These are phyloP conservation scores for Trematosphaeria pertusa DNA, from an alignment of 2,329 filamentous ascomycete species.

Conservation along the genomic window DNA sequence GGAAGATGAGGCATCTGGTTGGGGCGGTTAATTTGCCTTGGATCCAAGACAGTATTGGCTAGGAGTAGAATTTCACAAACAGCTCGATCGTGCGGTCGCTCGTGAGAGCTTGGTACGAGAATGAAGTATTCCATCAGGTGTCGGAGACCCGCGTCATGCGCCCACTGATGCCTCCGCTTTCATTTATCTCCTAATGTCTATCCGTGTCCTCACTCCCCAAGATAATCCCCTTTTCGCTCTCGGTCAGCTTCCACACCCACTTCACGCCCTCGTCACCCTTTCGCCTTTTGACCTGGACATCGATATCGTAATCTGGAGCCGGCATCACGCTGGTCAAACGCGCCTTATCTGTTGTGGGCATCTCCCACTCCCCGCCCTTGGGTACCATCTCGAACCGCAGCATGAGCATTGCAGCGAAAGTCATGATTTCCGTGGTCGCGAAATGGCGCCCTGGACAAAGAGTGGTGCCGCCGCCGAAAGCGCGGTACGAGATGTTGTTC, in stretches of 20 bases:
- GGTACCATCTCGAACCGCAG: constrained; percentile 35
- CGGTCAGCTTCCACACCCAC: constrained; percentile 14
- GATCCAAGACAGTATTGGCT: too few relatives aligned
- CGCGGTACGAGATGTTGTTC: constrained; percentile 27
- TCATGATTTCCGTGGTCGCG: constrained; percentile 36
- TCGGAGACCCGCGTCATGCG: too few relatives aligned
- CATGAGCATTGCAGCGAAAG: constrained; percentile 33
- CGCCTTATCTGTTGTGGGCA: constrained; percentile 16
- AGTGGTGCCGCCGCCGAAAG: constrained; percentile 37
- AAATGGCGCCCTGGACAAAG: constrained; percentile 46
- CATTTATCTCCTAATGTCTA: too few relatives aligned
- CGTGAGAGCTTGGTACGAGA: too few relatives aligned
- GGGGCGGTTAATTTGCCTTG: too few relatives aligned
- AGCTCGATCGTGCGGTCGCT: too few relatives aligned
- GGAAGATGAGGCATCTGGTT: too few relatives aligned
- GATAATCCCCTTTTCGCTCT: constrained; percentile 3
- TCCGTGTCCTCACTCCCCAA: too few relatives aligned
- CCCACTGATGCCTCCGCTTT: too few relatives aligned
- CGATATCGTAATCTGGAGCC: constrained; percentile 19
- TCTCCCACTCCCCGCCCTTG: constrained; percentile 15
- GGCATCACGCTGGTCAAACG: constrained; percentile 13
- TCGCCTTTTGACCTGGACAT: constrained; percentile 13
- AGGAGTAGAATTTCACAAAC: too few relatives aligned
- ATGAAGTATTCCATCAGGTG: too few relatives aligned
- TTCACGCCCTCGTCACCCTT: constrained; percentile 7